A percentile compares a stretch with the other conserved stretches of the same genome.
Conservation (phyloP, 2,329 filamentous ascomycete species). For the Curvularia hawaiiensis region DNA sequence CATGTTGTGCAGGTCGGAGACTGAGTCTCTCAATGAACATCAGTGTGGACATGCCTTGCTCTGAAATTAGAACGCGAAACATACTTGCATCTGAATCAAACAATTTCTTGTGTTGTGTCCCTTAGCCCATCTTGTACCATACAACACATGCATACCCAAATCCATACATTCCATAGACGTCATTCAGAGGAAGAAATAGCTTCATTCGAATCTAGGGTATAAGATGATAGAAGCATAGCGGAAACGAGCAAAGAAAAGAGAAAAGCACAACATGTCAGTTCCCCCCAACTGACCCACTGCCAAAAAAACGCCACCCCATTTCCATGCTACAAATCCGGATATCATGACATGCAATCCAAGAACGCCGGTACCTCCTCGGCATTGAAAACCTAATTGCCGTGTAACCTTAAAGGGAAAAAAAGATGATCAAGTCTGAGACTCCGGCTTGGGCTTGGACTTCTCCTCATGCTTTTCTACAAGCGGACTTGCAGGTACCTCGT, state of each 20-base stretch:
- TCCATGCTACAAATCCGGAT: slow-evolving; percentile 5
- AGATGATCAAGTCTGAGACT: neutral
- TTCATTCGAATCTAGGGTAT: slow-evolving; percentile 22
- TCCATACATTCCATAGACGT: neutral
- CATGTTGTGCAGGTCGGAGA: no score
- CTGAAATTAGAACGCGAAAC: neutral
- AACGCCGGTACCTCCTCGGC: neutral
- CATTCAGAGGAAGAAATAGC: neutral
- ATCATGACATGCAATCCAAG: slow-evolving; percentile 7
- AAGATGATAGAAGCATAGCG: slow-evolving; percentile 11
- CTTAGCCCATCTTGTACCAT: neutral
- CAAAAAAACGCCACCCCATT: neutral
- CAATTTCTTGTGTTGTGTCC: neutral
- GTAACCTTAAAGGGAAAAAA: neutral
- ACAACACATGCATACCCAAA: neutral
- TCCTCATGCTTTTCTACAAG: slow-evolving; percentile 18
- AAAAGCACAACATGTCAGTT: slow-evolving; percentile 3
- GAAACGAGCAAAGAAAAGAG: neutral
- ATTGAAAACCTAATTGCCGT: neutral
- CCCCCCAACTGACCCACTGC: neutral
- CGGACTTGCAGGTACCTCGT: slow-evolving; percentile 26
- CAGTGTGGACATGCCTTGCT: no score
- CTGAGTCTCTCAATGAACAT: no score
- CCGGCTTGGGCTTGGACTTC: slow-evolving; percentile 4
- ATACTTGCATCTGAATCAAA: neutral